Percentiles rank a stretch among this genome's conserved stretches.
Evolutionary conservation across 805 yeast genomes (phyloP).

Genomic region (Metschnikowia reukaufii): DNA sequence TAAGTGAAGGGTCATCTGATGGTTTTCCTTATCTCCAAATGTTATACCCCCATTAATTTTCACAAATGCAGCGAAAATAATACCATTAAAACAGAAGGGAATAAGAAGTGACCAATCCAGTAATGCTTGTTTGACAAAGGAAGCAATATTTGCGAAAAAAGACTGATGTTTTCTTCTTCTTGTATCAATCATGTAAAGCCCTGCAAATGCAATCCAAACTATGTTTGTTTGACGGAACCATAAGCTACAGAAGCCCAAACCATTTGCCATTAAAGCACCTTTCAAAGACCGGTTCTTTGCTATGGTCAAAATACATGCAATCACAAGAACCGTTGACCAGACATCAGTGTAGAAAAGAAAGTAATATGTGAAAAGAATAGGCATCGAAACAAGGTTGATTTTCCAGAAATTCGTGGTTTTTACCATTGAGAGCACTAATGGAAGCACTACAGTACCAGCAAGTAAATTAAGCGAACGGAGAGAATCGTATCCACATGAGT

Average conservation of each 20-base stretch:
- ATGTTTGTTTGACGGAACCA: conserved; percentile 89
- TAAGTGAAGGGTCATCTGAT: conserved; percentile 64
- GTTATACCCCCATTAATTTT: conserved; percentile 78
- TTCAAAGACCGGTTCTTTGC: conserved; percentile 24
- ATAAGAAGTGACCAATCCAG: conserved; percentile 26
- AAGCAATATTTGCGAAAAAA: not conserved
- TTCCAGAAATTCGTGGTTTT: conserved; percentile 23
- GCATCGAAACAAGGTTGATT: conserved; percentile 48
- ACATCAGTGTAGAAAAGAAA: conserved; percentile 88
- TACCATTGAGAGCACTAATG: conserved; percentile 40
- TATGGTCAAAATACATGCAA: conserved; percentile 53
- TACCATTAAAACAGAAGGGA: conserved; percentile 57
- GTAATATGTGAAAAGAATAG: conserved; percentile 71
- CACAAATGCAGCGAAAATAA: conserved; percentile 57
- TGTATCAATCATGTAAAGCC: conserved; percentile 55
- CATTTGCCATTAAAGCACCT: conserved; percentile 44
- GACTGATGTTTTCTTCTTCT: conserved; percentile 19
- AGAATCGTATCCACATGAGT: conserved; percentile 14
- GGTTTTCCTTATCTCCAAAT: conserved; percentile 89
- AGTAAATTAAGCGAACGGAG: conserved; percentile 55
- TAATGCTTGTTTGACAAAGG: conserved; percentile 13
- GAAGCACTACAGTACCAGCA: conserved; percentile 61
- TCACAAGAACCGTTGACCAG: conserved; percentile 77
- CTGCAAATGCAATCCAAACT: conserved; percentile 72
- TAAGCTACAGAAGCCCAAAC: conserved; percentile 61